Percentiles rank a stretch among this genome's conserved stretches.
Evolutionary conservation across 2,329 filamentous ascomycete species (phyloP).

Genomic region (Aspergillus melleus): DNA sequence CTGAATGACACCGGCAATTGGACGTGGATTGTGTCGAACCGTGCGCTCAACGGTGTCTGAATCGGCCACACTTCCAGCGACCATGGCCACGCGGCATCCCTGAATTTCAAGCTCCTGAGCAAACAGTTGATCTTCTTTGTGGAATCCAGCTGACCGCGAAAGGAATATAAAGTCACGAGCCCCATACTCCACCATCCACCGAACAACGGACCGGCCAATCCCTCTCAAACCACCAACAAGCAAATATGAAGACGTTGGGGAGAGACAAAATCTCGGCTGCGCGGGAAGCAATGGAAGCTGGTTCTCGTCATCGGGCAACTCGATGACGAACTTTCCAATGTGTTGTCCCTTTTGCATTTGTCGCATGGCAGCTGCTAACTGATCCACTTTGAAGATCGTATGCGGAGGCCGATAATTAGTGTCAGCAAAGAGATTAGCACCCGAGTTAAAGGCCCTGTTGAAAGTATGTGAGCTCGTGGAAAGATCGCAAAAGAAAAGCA

Average conservation of each 20-base stretch:
- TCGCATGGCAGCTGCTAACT: slow-evolving; percentile 3
- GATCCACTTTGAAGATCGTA: background rate
- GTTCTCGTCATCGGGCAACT: slow-evolving; percentile 5
- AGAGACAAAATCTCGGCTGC: background rate
- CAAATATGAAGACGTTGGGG: slow-evolving; percentile 49
- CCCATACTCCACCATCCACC: slow-evolving; percentile 50
- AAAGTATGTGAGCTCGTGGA: background rate
- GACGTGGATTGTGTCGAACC: background rate
- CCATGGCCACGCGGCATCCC: slow-evolving; percentile 43
- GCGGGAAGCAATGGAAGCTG: background rate
- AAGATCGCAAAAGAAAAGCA: too few species aligned
- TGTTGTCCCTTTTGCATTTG: slow-evolving; percentile 10
- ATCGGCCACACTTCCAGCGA: slow-evolving; percentile 20
- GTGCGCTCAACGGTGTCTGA: background rate
- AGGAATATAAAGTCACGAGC: slow-evolving; percentile 54
- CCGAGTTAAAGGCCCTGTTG: background rate
- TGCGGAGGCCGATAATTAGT: background rate
- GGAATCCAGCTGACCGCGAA: slow-evolving; percentile 44
- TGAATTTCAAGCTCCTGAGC: slow-evolving; percentile 28
- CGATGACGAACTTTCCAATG: slow-evolving; percentile 10
- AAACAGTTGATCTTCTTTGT: background rate
- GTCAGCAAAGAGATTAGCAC: background rate
- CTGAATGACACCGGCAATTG: slow-evolving; percentile 4
- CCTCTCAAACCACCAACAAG: slow-evolving; percentile 58
- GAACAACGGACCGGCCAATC: slow-evolving; percentile 53